Evolutionary conservation across 441 rosid species (phyloP).

Genomic region (Bruguiera hainesii): DNA sequence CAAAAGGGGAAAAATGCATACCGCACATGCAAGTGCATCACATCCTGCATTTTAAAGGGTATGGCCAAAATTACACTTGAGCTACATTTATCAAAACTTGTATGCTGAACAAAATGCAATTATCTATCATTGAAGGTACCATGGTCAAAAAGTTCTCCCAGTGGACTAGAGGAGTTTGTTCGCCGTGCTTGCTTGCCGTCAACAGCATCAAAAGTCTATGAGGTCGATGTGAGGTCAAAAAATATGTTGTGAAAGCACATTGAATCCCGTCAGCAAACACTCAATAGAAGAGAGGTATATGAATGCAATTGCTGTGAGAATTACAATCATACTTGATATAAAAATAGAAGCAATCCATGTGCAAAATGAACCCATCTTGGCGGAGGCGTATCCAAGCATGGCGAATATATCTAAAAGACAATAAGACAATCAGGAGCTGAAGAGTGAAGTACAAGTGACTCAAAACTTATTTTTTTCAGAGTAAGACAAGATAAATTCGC

Average conservation of each 20-base stretch:
- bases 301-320: slow-evolving; percentile 1
- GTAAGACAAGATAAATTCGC: slow-evolving; percentile 12
- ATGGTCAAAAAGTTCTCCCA: slow-evolving; percentile 98
- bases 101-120: slow-evolving; percentile 1
- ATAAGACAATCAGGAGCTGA: slow-evolving; percentile 6
- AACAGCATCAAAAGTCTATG: slow-evolving; percentile 94
- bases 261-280: neutral
- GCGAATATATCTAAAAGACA: slow-evolving; percentile 72
- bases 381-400: slow-evolving; percentile 81
- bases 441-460: neutral
- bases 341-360: slow-evolving; percentile 87
- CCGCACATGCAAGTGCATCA: slow-evolving; percentile 99
- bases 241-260: slow-evolving; percentile 5
- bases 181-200: slow-evolving; percentile 99
- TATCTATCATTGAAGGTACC: slow-evolving; percentile 38
- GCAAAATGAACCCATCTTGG: slow-evolving; percentile 97
- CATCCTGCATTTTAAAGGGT: slow-evolving; percentile 57
- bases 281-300: neutral
- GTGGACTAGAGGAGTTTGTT: slow-evolving; percentile 88
- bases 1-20: slow-evolving; percentile 35
- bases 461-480: neutral
- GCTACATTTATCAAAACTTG: slow-evolving; percentile 9
- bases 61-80: slow-evolving; percentile 10
- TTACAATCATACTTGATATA: slow-evolving; percentile 71
- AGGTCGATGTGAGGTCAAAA: slow-evolving; percentile 10